Conservation (phyloP, 495 filamentous ascomycete species). For the Aspergillus kassunensis region DNA sequence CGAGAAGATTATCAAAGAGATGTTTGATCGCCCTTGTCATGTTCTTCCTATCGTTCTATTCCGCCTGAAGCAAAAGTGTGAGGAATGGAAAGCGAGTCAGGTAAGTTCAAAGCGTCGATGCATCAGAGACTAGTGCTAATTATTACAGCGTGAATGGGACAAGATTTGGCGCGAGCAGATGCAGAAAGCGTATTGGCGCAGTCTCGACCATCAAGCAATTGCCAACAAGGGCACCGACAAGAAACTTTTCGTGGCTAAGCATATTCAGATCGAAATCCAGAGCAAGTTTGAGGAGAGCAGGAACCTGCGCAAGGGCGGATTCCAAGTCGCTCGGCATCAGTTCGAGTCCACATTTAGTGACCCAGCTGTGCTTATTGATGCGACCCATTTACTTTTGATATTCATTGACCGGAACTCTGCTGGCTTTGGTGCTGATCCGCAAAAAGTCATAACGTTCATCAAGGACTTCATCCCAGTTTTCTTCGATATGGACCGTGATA, state of each 20-base stretch:
- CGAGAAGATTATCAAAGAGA: constrained; percentile 71
- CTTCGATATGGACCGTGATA: constrained; percentile 76
- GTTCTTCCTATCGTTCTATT: constrained; percentile 84
- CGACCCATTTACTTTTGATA: constrained; percentile 72
- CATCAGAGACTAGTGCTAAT: neutral
- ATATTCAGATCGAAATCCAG: constrained; percentile 78
- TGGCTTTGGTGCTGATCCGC: constrained; percentile 66
- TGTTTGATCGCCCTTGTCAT: constrained; percentile 74
- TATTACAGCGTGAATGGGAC: constrained; percentile 82
- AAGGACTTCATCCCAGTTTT: constrained; percentile 84
- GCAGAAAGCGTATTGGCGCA: constrained; percentile 85
- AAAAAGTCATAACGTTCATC: constrained; percentile 75
- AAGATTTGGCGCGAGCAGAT: constrained; percentile 97
- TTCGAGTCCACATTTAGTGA: constrained; percentile 71
- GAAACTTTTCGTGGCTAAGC: constrained; percentile 81
- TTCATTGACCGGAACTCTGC: constrained; percentile 65
- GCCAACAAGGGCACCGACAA: constrained; percentile 80
- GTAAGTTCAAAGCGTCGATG: constrained; percentile 22
- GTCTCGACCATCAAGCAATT: constrained; percentile 92
- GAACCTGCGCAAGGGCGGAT: constrained; percentile 57
- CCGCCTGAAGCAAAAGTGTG: constrained; percentile 86
- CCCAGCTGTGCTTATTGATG: constrained; percentile 73
- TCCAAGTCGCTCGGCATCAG: constrained; percentile 62
- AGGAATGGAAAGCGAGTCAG: constrained; percentile 93
- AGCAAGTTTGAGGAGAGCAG: constrained; percentile 82